Evolutionary conservation across 495 filamentous ascomycete species (phyloP).

Genomic region (Cudoniella acicularis): DNA sequence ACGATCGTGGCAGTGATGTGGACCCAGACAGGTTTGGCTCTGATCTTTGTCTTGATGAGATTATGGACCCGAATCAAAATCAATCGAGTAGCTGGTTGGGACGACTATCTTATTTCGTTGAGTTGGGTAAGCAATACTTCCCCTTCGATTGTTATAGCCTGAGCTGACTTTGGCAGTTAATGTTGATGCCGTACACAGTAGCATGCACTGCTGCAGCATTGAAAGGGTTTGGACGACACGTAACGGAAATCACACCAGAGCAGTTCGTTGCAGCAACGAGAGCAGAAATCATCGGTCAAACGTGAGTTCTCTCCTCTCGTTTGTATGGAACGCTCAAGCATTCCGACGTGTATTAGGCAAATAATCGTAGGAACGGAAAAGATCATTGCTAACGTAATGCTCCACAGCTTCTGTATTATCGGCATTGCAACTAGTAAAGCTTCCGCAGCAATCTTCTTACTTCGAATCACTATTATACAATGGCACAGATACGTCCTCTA

Average conservation of each 20-base stretch:
- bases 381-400: background rate
- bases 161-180: background rate
- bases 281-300: conserved; percentile 8
- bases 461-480: background rate
- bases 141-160: background rate
- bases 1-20: conserved; percentile 14
- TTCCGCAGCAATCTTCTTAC: conserved; percentile 1
- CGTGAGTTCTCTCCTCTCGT: conserved; percentile 1
- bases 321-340: background rate
- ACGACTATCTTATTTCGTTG: conserved; percentile 20
- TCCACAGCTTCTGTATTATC: conserved; percentile 1
- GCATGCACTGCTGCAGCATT: conserved; percentile 12
- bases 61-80: conserved; percentile 16
- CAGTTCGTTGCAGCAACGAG: conserved; percentile 5
- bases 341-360: background rate
- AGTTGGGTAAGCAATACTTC: conserved; percentile 16
- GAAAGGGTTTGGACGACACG: conserved; percentile 22
- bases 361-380: no score
- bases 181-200: conserved; percentile 10
- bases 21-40: conserved; percentile 12
- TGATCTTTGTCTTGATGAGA: conserved; percentile 12
- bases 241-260: conserved; percentile 6
- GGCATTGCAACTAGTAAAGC: background rate
- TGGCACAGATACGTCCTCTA: background rate
- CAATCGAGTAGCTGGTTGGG: conserved; percentile 13